phyloP scores from a whole-genome alignment of 306 rosid genomes.

The Pterocarpus macrocarpus region DNA sequence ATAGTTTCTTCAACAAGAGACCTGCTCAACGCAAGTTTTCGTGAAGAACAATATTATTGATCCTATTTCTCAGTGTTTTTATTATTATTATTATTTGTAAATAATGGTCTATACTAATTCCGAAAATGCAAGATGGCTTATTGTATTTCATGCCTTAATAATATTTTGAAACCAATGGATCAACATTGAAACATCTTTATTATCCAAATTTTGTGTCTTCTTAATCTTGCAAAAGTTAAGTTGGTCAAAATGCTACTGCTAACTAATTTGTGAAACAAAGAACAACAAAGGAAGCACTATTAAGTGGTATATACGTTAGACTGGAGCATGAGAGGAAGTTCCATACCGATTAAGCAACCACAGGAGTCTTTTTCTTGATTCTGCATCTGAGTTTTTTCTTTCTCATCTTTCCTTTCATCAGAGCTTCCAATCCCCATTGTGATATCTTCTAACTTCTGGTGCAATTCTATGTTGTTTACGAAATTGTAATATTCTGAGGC shows the following conservation, averaged over 20 bases:
- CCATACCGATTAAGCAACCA: conserved; percentile 17
- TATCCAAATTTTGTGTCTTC: background rate
- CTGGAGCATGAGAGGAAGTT: background rate
- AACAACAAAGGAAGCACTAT: background rate
- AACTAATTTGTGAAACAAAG: background rate
- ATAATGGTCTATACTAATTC: background rate
- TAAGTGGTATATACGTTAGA: background rate
- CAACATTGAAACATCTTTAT: background rate
- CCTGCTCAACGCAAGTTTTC: background rate
- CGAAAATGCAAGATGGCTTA: background rate
- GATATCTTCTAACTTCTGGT: background rate
- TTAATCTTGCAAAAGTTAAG: background rate
- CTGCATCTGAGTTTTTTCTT: background rate
- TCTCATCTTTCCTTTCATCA: background rate
- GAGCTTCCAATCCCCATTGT: background rate
- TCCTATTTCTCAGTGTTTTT: background rate
- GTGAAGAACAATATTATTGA: background rate
- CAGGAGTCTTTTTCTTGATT: conserved; percentile 18
- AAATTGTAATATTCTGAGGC: background rate
- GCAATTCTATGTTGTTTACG: background rate
- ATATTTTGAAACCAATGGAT: background rate
- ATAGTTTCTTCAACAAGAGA: conserved; percentile 8
- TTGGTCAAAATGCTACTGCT: background rate
- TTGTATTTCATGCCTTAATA: background rate
- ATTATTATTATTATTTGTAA: background rate